Percentiles rank a stretch among this genome's conserved stretches.
phyloP scores from a whole-genome alignment of 2,329 filamentous ascomycete species.

The Didymella arachidicola region DNA sequence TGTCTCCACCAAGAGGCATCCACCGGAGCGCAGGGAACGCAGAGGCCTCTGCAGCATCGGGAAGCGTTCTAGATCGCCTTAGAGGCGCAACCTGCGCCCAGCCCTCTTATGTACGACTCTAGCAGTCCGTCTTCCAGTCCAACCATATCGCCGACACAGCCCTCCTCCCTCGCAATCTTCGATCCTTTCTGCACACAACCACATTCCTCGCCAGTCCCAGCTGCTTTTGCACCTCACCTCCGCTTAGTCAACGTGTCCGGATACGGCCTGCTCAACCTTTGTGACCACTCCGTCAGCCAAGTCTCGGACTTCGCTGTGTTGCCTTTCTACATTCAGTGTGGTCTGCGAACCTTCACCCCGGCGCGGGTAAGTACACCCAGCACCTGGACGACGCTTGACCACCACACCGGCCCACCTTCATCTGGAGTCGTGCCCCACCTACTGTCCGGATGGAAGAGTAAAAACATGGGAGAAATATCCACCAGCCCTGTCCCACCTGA shows the following conservation, averaged over 20 bases:
- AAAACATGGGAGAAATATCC: slow-evolving; percentile 42
- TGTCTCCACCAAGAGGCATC: slow-evolving; percentile 19
- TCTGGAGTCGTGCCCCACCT: slow-evolving; percentile 26
- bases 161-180: slow-evolving; percentile 38
- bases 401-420: slow-evolving; percentile 19
- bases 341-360: slow-evolving; percentile 11
- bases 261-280: slow-evolving; percentile 30
- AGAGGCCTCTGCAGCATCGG: slow-evolving; percentile 36
- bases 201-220: slow-evolving; percentile 35
- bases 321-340: slow-evolving; percentile 16
- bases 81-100: slow-evolving; percentile 33
- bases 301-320: slow-evolving; percentile 20
- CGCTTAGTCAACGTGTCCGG: slow-evolving; percentile 33
- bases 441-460: slow-evolving; percentile 35
- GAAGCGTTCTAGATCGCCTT: slow-evolving; percentile 45
- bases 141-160: slow-evolving; percentile 37
- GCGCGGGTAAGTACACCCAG: slow-evolving; percentile 9
- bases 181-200: slow-evolving; percentile 31
- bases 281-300: slow-evolving; percentile 30
- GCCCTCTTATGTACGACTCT: slow-evolving; percentile 38
- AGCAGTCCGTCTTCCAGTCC: slow-evolving; percentile 31
- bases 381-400: slow-evolving; percentile 20
- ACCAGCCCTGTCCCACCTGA: slow-evolving; percentile 46
- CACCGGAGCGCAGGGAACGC: slow-evolving; percentile 29
- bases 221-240: slow-evolving; percentile 24